Evolutionary conservation across 495 filamentous ascomycete genomes (phyloP), one percentile per base, ranked within the genome.

Genomic region (Durotheca rogersii): DNA sequence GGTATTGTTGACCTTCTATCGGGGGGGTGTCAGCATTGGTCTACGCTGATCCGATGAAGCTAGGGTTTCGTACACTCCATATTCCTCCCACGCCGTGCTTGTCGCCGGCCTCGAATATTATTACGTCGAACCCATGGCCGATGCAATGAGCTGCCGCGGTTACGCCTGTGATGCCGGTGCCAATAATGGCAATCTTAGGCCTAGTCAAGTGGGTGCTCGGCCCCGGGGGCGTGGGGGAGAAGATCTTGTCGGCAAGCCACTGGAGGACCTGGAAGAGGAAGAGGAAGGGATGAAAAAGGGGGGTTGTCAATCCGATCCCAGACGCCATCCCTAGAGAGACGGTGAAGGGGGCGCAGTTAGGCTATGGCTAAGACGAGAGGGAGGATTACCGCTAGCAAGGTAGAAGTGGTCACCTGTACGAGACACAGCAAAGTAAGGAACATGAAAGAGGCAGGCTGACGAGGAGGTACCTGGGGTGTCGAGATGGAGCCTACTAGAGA

Each of bases 121-220:
- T 72, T 3, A 89, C 84, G 62, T 93, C 88, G 47, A 91, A 90
- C 36, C 88, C 87, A 81, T 95, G 88, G 9, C 88, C 88, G 20
- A 92, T 81, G 67, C 88, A 91, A 66, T 95, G 89, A 4, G 86
- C 82, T 3, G 89, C 89, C 6, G 87, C 81, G 0, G 87, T 89
- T 2, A 94, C 81, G 31, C 89, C 89, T 0, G 89, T 95, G 33
- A 94, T 69, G 6, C 89, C 88, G 16, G 88, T 86, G 4, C 88
- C 89, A 53, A 93, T 89, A 36, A 93, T 70, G n/a, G 88, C 89
- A 40, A 93, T 78, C 47, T 80, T 81, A 30, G 86, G 87, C 18
- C 81, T 69, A 23, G 73, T 64, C 21, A 85, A 67, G 4, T 64
- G 53, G 1, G 74, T 65, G 14, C 73, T 67, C 9, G 82, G 81